phyloP scores from a whole-genome alignment of 2,329 filamentous ascomycete genomes.

The Chaetothyriales sp. region DNA sequence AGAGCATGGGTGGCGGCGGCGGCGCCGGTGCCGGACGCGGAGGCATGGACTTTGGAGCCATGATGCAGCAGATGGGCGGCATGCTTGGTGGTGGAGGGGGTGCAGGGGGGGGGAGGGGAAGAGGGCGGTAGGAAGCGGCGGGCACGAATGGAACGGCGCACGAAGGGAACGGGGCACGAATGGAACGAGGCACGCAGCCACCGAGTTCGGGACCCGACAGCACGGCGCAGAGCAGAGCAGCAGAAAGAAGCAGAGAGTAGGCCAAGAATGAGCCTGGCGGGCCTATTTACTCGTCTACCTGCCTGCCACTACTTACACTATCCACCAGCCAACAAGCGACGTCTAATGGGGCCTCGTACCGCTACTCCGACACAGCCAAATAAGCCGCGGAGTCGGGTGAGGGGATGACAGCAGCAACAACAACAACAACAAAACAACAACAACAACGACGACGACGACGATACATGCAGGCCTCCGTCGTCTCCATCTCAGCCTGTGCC shows the following conservation, averaged over 20 bases:
- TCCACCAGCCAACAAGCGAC: neutral
- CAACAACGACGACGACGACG: neutral
- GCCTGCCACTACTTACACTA: neutral
- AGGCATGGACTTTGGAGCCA: constrained; percentile 52
- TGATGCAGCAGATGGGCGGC: constrained; percentile 67
- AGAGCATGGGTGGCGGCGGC: constrained; percentile 74
- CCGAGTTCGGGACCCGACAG: no score
- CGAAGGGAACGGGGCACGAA: neutral
- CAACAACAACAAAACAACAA: neutral
- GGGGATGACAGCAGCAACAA: neutral
- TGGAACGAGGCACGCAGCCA: no score
- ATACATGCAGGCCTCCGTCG: neutral
- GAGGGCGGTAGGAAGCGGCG: constrained; percentile 1
- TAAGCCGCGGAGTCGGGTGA: neutral
- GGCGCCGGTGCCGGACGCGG: constrained; percentile 46
- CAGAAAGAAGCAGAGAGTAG: neutral
- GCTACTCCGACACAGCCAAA: neutral
- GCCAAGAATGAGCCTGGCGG: neutral
- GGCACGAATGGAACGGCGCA: no score
- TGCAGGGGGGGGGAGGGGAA: constrained; percentile 27
- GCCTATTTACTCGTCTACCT: neutral
- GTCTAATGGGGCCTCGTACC: neutral
- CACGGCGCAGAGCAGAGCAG: neutral
- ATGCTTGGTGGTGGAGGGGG: constrained; percentile 35
- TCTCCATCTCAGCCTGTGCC: constrained; percentile 50